Evolutionary conservation across 2,329 filamentous ascomycete species (phyloP), one percentile per base, ranked within the genome.

Genomic region (Cladophialophora immunda): DNA sequence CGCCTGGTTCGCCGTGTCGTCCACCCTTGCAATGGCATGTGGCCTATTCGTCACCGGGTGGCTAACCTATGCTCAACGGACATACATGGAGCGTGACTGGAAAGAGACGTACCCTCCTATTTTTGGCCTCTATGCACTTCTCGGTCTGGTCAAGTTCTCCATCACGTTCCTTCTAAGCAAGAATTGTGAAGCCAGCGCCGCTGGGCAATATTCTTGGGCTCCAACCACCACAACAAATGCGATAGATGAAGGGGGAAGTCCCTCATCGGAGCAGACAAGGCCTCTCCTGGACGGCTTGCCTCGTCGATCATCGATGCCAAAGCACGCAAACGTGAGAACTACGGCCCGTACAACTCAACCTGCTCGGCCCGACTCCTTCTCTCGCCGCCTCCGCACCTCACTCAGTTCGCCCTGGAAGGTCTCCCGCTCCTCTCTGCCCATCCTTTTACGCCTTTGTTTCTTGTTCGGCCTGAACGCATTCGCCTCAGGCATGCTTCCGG

Each of bases 391-490:
- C n/a, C 64, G 60, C 38, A 70, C 61, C 34, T 70, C 70, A 17
- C 68, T 65, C 15, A 54, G 56, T 58, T 72, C 17, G 58, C 69
- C 66, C 50, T 73, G 70, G 55, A 78, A 73, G 65, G 77, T 76
- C 58, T 70, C 62, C 38, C 75, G 4, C 74, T 87, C 25, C 75
- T 90, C 38, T 84, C 87, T 0, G 79, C 84, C 2, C 87, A 93
- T 29, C 87, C 86, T 8, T 78, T 76, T 4, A 80, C 85, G 87
- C 57, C 81, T 94, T 0, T 90, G 88, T 73, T 77, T 89, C 8
- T 80, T 94, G 1, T 90, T 92, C 71, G 85, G 84, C 1, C 73
- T 92, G 3, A 90, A 93, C 75, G 85, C 88, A 0, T 85, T 92
- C 65, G 90, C 89, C 1, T 89, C 88, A 1, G 90, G 91, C 2